Conservation (phyloP, 2,329 filamentous ascomycete genomes). For the Cucurbitaria berberidis region DNA sequence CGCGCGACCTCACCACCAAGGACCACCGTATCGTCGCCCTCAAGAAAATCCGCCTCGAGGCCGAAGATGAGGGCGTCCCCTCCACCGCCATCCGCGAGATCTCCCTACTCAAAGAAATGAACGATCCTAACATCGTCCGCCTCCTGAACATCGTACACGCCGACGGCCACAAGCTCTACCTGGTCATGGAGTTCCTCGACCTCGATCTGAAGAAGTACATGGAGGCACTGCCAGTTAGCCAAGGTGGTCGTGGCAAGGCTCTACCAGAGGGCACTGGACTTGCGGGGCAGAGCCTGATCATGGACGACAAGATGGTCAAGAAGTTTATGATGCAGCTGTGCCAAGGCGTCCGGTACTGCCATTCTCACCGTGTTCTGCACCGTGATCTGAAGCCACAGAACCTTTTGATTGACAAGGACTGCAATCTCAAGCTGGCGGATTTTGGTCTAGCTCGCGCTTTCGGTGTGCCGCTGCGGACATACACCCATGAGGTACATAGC, state of each 20-base stretch:
- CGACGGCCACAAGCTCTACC: conserved; percentile 92
- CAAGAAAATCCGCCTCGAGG: conserved; percentile 95
- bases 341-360: conserved; percentile 84
- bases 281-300: conserved; percentile 69
- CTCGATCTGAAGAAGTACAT: conserved; percentile 95
- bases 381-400: conserved; percentile 92
- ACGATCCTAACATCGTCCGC: conserved; percentile 85
- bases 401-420: conserved; percentile 81
- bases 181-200: conserved; percentile 91
- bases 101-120: conserved; percentile 92
- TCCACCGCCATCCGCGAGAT: conserved; percentile 95
- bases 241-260: conserved; percentile 84
- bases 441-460: conserved; percentile 90
- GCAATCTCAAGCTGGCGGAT: conserved; percentile 88
- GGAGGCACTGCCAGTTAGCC: conserved; percentile 83
- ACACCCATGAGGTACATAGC: conserved; percentile 78
- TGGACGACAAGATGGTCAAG: conserved; percentile 83
- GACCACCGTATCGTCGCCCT: conserved; percentile 84
- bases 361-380: conserved; percentile 85
- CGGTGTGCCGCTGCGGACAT: conserved; percentile 87
- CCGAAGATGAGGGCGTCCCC: conserved; percentile 92
- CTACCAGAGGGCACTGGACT: conserved; percentile 77
- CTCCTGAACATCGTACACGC: conserved; percentile 92
- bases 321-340: conserved; percentile 92
- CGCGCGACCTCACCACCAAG: conserved; percentile 79